Evolutionary conservation across 495 filamentous ascomycete species (phyloP).

Genomic region (Lindgomyces ingoldianus): DNA sequence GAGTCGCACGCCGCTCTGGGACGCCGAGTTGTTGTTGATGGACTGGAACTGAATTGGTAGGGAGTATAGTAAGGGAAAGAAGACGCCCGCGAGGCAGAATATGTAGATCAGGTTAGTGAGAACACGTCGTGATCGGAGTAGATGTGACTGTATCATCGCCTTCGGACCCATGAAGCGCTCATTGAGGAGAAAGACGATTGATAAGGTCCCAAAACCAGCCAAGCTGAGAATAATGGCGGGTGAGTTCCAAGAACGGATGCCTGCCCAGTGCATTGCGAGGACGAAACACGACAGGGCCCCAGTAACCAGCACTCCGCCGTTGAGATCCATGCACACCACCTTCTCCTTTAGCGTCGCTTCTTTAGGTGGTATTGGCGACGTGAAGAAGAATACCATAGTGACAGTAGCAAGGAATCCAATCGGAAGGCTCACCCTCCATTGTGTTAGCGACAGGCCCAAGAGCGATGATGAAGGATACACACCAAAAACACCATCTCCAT

Average conservation of each 20-base stretch:
- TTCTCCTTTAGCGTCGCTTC: conserved; percentile 40
- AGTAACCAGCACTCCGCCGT: conserved; percentile 31
- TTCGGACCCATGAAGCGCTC: conserved; percentile 26
- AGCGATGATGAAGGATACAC: neutral
- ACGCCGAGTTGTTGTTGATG: conserved; percentile 26
- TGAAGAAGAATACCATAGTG: conserved; percentile 50
- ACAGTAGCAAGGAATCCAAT: conserved; percentile 48
- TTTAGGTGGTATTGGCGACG: conserved; percentile 39
- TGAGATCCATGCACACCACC: conserved; percentile 37
- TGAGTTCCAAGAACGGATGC: conserved; percentile 37
- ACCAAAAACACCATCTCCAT: conserved; percentile 83
- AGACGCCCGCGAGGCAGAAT: conserved; percentile 32
- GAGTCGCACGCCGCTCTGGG: conserved; percentile 37
- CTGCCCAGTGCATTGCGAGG: conserved; percentile 40
- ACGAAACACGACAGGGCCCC: conserved; percentile 34
- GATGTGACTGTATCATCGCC: conserved; percentile 33
- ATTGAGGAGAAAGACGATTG: conserved; percentile 26
- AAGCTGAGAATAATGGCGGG: conserved; percentile 50
- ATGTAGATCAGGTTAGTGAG: conserved; percentile 15
- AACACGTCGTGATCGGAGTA: conserved; percentile 24
- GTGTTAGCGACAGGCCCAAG: neutral
- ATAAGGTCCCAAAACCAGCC: conserved; percentile 42
- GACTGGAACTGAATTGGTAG: conserved; percentile 44
- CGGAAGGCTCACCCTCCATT: conserved; percentile 50
- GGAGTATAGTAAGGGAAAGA: conserved; percentile 36